Evolutionary conservation across 371 early-diverging fungal genomes (phyloP).

Genomic region (Haplosporangium sp.): DNA sequence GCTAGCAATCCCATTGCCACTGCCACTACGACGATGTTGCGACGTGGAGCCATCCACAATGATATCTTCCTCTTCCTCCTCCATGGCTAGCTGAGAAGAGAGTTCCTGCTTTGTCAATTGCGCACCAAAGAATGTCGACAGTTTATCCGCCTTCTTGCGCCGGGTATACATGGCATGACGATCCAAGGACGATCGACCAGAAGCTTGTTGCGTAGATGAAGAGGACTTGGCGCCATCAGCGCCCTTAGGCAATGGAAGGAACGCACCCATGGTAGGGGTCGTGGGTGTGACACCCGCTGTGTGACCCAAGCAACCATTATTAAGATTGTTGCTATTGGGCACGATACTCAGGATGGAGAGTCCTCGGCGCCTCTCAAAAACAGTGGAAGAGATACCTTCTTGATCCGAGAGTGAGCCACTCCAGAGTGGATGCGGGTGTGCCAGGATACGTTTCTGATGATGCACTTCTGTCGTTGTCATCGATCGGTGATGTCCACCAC

Average conservation of each 20-base stretch:
- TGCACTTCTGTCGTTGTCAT: slow-evolving; percentile 15
- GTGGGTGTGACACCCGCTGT: slow-evolving; percentile 16
- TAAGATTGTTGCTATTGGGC: slow-evolving; percentile 1
- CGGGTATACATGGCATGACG: slow-evolving; percentile 31
- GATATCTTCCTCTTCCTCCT: slow-evolving; percentile 12
- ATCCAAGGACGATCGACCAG: slow-evolving; percentile 11
- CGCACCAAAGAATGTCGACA: slow-evolving; percentile 51
- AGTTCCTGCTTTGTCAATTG: slow-evolving; percentile 35
- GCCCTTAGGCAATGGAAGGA: not conserved
- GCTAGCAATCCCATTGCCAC: not conserved
- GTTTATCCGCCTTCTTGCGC: slow-evolving; percentile 53
- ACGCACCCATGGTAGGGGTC: slow-evolving; percentile 15
- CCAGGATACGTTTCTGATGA: slow-evolving; percentile 8
- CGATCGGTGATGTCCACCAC: slow-evolving; percentile 15
- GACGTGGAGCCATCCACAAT: too few relatives aligned
- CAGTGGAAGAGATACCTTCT: slow-evolving; percentile 15
- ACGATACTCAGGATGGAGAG: slow-evolving; percentile 37
- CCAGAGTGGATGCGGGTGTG: slow-evolving; percentile 55
- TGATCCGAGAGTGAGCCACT: slow-evolving; percentile 51
- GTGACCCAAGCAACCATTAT: not conserved
- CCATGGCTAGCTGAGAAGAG: slow-evolving; percentile 45
- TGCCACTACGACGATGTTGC: not conserved
- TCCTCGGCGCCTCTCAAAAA: slow-evolving; percentile 25
- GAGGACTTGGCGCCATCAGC: not conserved
- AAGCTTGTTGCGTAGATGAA: not conserved